Evolutionary conservation across 495 filamentous ascomycete genomes (phyloP).

Genomic region (Lophiotrema nucula): DNA sequence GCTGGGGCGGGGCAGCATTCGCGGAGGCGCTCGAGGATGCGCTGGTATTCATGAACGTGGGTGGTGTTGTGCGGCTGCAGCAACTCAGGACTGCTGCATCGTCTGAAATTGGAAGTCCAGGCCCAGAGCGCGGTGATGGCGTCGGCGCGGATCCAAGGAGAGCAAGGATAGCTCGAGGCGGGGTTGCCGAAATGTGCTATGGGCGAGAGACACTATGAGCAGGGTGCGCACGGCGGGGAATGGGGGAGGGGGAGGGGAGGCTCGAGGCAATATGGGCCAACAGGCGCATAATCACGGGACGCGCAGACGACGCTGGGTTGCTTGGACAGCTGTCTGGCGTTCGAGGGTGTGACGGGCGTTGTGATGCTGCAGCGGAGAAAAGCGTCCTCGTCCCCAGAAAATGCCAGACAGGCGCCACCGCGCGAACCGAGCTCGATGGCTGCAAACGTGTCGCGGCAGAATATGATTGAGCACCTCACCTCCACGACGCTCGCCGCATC

Average conservation of each 20-base stretch:
- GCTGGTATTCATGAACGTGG: conserved; percentile 34
- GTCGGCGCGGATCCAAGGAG: neutral
- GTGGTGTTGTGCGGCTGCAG: conserved; percentile 3
- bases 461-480: too few species aligned
- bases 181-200: neutral
- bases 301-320: neutral
- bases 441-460: neutral
- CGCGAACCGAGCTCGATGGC: conserved; percentile 6
- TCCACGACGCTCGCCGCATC: neutral
- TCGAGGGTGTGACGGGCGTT: neutral
- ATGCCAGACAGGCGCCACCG: neutral
- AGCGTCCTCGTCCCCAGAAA: neutral
- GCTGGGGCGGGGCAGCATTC: conserved; percentile 22
- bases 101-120: neutral
- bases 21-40: conserved; percentile 23
- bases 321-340: neutral
- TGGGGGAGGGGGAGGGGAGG: neutral
- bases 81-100: conserved; percentile 21
- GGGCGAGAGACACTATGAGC: neutral
- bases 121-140: neutral
- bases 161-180: neutral
- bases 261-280: neutral
- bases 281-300: conserved; percentile 16
- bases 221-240: neutral
- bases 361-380: conserved; percentile 1